Conservation (phyloP, 345 rosid genomes). For the Camelina laxa region DNA sequence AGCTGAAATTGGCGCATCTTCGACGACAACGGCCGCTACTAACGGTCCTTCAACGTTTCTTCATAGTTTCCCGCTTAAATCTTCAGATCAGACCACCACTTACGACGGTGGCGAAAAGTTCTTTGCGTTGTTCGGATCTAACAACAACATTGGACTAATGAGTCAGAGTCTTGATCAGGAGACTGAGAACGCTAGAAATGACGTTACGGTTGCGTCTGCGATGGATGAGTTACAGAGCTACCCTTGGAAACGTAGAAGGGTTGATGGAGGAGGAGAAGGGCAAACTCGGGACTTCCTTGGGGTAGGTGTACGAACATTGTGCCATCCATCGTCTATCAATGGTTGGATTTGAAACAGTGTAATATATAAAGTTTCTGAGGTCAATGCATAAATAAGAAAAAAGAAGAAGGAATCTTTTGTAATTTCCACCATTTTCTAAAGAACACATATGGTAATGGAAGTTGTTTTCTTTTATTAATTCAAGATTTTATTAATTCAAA, state of each 20-base stretch:
- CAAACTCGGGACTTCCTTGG: conserved; percentile 95
- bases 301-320: conserved; percentile 70
- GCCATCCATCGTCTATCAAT: conserved; percentile 53
- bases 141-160: conserved; percentile 30
- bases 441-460: conserved; percentile 23
- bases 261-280: conserved; percentile 54
- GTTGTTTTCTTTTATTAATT: conserved; percentile 34
- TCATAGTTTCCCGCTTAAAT: conserved; percentile 56
- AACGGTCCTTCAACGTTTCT: conserved; percentile 54
- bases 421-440: conserved; percentile 36
- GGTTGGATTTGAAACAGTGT: conserved; percentile 61
- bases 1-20: conserved; percentile 79
- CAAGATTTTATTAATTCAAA: background rate
- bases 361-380: background rate
- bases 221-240: conserved; percentile 57
- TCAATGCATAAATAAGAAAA: conserved; percentile 16
- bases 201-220: conserved; percentile 45
- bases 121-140: conserved; percentile 50
- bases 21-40: conserved; percentile 33
- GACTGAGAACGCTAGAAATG: conserved; percentile 48
- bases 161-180: conserved; percentile 36
- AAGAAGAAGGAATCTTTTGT: conserved; percentile 38
- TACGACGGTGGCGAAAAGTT: conserved; percentile 57
- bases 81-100: conserved; percentile 37
- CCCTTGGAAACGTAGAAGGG: conserved; percentile 59